Percentiles rank a stretch among this genome's conserved stretches.
phyloP scores from a whole-genome alignment of 495 filamentous ascomycete species.

The Hypoxylon cercidicola region DNA sequence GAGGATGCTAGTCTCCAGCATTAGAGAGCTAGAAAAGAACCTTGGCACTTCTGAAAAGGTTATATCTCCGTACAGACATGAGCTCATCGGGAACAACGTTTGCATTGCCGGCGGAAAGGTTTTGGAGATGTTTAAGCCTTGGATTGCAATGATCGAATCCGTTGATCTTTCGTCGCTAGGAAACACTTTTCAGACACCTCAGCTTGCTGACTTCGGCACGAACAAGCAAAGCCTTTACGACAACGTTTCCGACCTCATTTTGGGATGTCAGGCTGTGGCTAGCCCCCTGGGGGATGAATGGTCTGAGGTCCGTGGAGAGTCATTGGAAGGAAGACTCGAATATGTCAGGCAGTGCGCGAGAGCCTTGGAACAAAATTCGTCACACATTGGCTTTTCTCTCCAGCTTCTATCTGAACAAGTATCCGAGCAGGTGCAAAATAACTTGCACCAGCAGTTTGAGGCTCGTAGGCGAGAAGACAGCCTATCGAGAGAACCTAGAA shows the following conservation, averaged over 20 bases:
- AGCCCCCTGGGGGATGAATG: conserved; percentile 94
- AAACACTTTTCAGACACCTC: conserved; percentile 81
- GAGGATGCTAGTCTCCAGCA: conserved; percentile 79
- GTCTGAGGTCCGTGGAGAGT: conserved; percentile 88
- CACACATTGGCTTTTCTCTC: conserved; percentile 86
- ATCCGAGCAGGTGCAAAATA: conserved; percentile 74
- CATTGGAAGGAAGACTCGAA: conserved; percentile 87
- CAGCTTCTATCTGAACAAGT: conserved; percentile 87
- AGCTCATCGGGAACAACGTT: conserved; percentile 76
- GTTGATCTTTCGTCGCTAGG: conserved; percentile 82
- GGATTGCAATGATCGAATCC: conserved; percentile 87
- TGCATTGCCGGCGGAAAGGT: conserved; percentile 80
- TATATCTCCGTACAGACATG: conserved; percentile 74
- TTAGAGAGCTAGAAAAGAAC: conserved; percentile 86
- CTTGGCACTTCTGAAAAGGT: conserved; percentile 80
- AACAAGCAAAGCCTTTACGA: conserved; percentile 96
- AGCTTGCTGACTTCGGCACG: conserved; percentile 84
- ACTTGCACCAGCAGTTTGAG: conserved; percentile 56
- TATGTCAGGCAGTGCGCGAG: conserved; percentile 77
- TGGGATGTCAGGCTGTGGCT: conserved; percentile 87
- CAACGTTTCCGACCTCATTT: conserved; percentile 85
- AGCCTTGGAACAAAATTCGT: conserved; percentile 85
- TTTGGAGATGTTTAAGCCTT: conserved; percentile 85
- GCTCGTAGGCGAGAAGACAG: conserved; percentile 52
- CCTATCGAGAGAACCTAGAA: conserved; percentile 51